Evolutionary conservation across 495 filamentous ascomycete genomes (phyloP).

Genomic region (Hyphodiscus hymeniophilus): DNA sequence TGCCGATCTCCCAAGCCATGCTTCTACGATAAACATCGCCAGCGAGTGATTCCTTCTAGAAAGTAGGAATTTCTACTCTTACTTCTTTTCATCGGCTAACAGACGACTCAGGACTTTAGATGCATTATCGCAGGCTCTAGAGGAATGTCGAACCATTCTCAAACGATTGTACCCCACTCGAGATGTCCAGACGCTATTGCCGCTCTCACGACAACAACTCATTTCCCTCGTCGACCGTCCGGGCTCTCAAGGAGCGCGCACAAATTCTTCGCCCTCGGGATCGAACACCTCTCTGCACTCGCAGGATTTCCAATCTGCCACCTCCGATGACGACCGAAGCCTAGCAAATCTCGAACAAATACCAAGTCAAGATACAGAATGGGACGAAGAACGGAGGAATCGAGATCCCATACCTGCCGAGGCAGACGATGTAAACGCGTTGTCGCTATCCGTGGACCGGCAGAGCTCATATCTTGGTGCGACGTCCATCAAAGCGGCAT

Average conservation of each 20-base stretch:
- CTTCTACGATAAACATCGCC: constrained; percentile 52
- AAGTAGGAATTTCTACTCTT: constrained; percentile 27
- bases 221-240: constrained; percentile 41
- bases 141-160: constrained; percentile 48
- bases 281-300: constrained; percentile 17
- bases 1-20: constrained; percentile 48
- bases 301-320: constrained; percentile 28
- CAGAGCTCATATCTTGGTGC: constrained; percentile 72
- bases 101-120: constrained; percentile 35
- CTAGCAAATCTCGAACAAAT: constrained; percentile 45
- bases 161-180: constrained; percentile 46
- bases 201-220: constrained; percentile 43
- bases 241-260: constrained; percentile 26
- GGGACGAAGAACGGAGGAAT: constrained; percentile 47
- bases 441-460: constrained; percentile 63
- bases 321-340: constrained; percentile 39
- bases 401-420: constrained; percentile 56
- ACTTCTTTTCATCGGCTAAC: constrained; percentile 8
- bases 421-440: constrained; percentile 73
- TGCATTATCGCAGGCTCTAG: constrained; percentile 46
- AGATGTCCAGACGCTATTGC: constrained; percentile 40
- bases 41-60: constrained; percentile 48
- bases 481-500: constrained; percentile 73
- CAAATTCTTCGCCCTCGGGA: constrained; percentile 17
- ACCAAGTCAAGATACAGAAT: constrained; percentile 44